These are phyloP conservation scores for Picea glauca DNA, from an alignment of 75 land plant genomes.

Conservation along the genomic window DNA sequence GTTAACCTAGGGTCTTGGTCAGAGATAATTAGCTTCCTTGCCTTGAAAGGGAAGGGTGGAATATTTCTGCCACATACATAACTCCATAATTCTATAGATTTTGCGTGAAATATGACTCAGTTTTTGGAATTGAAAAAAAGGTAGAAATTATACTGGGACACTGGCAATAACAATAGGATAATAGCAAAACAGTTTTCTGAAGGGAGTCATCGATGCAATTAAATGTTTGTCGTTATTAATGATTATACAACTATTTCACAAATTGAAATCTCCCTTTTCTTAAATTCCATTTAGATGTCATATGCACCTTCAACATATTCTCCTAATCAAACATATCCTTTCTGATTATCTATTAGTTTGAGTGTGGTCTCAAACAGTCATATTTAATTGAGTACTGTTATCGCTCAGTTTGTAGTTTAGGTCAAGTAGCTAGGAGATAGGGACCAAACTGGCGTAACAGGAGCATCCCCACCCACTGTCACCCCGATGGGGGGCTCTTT, in stretches of 20 bases:
- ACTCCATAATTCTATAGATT: not conserved
- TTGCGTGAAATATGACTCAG: not conserved
- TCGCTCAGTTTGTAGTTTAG: too few species aligned
- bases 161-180: not conserved
- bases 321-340: not conserved
- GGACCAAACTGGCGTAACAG: too few species aligned
- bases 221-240: not conserved
- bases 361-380: not conserved
- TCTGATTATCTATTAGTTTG: not conserved
- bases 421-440: too few species aligned
- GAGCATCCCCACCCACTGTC: too few species aligned
- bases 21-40: not conserved
- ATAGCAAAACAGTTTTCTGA: not conserved
- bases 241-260: not conserved
- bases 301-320: not conserved
- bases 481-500: too few species aligned
- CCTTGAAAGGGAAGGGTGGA: not conserved
- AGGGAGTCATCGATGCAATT: not conserved
- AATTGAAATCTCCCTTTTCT: not conserved
- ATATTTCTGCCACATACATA: not conserved
- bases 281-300: not conserved
- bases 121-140: too few species aligned
- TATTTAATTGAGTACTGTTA: not conserved
- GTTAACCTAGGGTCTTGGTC: not conserved
- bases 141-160: not conserved